A percentile compares a stretch with the other conserved stretches of the same genome.
These are phyloP conservation scores for Aureococcus anophagefferens DNA, from an alignment of 108 stramenopile genomes.

Conservation along the genomic window DNA sequence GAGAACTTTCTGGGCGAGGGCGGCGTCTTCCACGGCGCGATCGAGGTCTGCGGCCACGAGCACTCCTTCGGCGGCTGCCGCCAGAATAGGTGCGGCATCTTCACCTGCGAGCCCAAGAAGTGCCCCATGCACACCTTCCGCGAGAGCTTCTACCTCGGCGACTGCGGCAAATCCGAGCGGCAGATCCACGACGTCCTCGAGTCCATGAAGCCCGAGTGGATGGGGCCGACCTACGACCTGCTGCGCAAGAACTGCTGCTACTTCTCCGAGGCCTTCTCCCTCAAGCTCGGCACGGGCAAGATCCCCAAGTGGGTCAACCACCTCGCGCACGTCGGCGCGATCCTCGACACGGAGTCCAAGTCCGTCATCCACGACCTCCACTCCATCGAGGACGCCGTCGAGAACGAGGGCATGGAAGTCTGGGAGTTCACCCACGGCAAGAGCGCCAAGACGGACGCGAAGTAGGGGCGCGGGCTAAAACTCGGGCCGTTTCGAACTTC, in stretches of 20 bases:
- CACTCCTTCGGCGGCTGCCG: conserved; percentile 16
- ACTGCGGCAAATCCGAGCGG: conserved; percentile 31
- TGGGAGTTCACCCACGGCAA: no score
- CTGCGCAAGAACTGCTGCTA: conserved; percentile 70
- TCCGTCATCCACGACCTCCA: no score
- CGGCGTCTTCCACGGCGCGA: conserved; percentile 18
- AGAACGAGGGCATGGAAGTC: no score
- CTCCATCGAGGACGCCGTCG: no score
- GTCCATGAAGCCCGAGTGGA: conserved; percentile 58
- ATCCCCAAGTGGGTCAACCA: conserved; percentile 16
- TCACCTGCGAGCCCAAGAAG: conserved; percentile 59
- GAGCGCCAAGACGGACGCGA: no score
- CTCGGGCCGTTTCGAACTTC: no score
- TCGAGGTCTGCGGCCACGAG: conserved; percentile 22
- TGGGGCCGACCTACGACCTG: conserved; percentile 65
- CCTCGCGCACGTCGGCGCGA: conserved; percentile 11
- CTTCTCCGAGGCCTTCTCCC: conserved; percentile 29
- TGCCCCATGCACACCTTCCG: conserved; percentile 64
- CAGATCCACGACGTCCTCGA: conserved; percentile 53
- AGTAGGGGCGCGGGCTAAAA: no score
- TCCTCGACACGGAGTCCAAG: no score
- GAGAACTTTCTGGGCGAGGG: conserved; percentile 8
- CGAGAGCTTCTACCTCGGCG: conserved; percentile 58
- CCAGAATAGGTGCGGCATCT: conserved; percentile 42
- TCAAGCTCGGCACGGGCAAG: conserved; percentile 14